Percentiles rank a stretch among this genome's conserved stretches.
Evolutionary conservation across 225 moss, liverwort and hornwort genomes (phyloP).

Genomic region (Asterella californica): DNA sequence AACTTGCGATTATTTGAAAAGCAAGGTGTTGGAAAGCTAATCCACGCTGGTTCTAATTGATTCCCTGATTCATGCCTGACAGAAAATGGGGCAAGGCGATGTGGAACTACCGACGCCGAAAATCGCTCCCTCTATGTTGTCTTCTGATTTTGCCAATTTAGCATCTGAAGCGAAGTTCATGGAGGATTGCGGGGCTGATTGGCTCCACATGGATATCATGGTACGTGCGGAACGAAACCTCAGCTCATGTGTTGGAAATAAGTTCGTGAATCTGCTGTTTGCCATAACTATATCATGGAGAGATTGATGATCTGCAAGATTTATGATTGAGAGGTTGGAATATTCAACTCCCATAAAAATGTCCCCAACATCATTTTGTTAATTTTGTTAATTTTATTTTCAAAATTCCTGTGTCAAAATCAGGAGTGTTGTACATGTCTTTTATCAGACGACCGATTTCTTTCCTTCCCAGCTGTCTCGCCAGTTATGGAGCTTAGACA

Average conservation of each 20-base stretch:
- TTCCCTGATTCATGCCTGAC: neutral
- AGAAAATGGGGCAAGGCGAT: slow-evolving; percentile 23
- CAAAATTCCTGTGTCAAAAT: neutral
- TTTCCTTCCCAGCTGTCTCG: neutral
- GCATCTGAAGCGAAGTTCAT: slow-evolving; percentile 95
- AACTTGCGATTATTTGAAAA: neutral
- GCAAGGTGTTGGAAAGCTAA: neutral
- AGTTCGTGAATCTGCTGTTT: neutral
- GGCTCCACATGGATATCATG: slow-evolving; percentile 99
- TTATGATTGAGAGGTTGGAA: too few relatives aligned
- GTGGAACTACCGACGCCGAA: slow-evolving; percentile 53
- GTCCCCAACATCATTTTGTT: neutral
- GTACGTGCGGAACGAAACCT: slow-evolving; percentile 23
- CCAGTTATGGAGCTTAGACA: neutral
- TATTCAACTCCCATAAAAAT: too few relatives aligned
- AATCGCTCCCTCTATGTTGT: slow-evolving; percentile 96
- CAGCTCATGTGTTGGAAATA: neutral
- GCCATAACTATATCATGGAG: too few relatives aligned
- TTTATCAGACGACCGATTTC: neutral
- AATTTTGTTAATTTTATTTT: neutral
- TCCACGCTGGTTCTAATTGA: neutral
- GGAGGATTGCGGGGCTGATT: slow-evolving; percentile 84
- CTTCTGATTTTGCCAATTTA: slow-evolving; percentile 95
- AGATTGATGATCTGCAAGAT: neutral
- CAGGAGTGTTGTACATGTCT: neutral